These are phyloP conservation scores for Calamus simplicifolius DNA, from an alignment of 176 grass and related monocot genomes.

Conservation along the genomic window DNA sequence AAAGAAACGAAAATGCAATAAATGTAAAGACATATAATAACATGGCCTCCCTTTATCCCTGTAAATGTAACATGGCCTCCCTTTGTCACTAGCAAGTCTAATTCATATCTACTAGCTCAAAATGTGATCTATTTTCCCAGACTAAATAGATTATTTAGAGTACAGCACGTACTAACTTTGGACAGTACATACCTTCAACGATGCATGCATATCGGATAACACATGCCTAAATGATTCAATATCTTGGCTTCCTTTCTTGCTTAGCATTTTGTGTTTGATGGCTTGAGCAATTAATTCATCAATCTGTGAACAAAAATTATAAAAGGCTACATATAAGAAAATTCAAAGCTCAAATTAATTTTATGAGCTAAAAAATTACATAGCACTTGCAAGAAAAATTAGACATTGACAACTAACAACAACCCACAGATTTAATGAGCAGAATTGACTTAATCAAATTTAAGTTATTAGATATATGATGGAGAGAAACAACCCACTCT, in stretches of 20 bases:
- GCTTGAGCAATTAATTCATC: conserved; percentile 52
- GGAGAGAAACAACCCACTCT: no score
- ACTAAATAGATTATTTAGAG: no score
- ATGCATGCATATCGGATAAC: conserved; percentile 51
- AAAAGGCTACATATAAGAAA: conserved; percentile 2
- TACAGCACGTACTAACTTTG: conserved; percentile 9
- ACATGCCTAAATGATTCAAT: conserved; percentile 62
- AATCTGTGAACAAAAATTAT: conserved; percentile 39
- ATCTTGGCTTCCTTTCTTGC: conserved; percentile 48
- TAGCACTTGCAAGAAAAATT: not conserved
- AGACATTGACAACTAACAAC: not conserved
- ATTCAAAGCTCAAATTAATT: conserved; percentile 10
- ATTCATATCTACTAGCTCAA: no score
- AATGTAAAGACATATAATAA: not conserved
- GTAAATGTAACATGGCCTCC: no score
- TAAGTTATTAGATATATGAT: no score
- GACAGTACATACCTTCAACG: conserved; percentile 53
- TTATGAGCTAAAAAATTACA: not conserved
- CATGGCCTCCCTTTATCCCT: no score
- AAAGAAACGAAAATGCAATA: conserved; percentile 2
- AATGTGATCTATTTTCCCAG: no score
- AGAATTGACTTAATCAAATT: no score
- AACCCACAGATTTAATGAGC: no score
- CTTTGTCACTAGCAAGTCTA: no score
- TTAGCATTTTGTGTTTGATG: conserved; percentile 34